Evolutionary conservation across 768 basidiomycete genomes (phyloP).

Genomic region (Saitozyma sp.): DNA sequence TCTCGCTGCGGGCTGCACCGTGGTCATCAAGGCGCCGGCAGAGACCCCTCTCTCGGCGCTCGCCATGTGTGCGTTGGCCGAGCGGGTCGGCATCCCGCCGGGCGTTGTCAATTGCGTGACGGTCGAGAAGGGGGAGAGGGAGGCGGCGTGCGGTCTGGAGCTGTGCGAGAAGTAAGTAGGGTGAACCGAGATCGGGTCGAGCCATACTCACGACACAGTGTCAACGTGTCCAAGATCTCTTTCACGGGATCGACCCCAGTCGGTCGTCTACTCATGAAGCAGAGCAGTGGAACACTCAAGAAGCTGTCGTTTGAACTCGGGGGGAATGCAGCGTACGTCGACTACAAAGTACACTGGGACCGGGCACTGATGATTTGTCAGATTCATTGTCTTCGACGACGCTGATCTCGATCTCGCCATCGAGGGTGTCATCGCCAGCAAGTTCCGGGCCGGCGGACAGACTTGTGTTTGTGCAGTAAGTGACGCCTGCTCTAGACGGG

Average conservation of each 20-base stretch:
- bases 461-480: constrained; percentile 27
- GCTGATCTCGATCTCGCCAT: constrained; percentile 19
- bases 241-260: constrained; percentile 39
- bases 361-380: not conserved
- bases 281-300: constrained; percentile 31
- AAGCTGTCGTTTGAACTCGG: constrained; percentile 42
- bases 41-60: constrained; percentile 38
- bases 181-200: not conserved
- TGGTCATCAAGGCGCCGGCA: constrained; percentile 33
- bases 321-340: constrained; percentile 25
- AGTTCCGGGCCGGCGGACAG: constrained; percentile 22
- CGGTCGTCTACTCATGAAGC: constrained; percentile 36
- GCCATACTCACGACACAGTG: constrained; percentile 4
- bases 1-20: constrained; percentile 37
- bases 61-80: constrained; percentile 30
- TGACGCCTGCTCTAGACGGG: not conserved
- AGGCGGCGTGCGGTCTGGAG: constrained; percentile 29
- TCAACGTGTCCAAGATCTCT: constrained; percentile 31
- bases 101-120: constrained; percentile 37
- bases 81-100: constrained; percentile 33
- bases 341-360: not conserved
- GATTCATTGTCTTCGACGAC: constrained; percentile 25
- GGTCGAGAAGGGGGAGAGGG: constrained; percentile 24
- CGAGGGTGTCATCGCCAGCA: constrained; percentile 20
- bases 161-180: constrained; percentile 23